Evolutionary conservation across 2,329 filamentous ascomycete genomes (phyloP), one percentile per base, ranked within the genome.

Genomic region (Apiospora malaysiana): DNA sequence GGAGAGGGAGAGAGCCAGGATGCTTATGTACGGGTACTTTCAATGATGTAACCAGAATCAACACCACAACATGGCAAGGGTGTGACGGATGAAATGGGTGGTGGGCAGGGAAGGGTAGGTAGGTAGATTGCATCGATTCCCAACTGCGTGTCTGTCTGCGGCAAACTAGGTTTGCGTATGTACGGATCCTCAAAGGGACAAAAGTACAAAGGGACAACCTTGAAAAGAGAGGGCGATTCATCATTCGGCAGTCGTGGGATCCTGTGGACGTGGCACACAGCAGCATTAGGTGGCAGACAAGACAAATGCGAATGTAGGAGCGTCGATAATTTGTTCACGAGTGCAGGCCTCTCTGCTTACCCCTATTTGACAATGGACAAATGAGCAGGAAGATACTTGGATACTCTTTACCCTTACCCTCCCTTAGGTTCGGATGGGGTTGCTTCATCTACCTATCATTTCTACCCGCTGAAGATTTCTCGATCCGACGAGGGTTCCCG

Each of bases 381-480:
- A n/a, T 23, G 56, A 63, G 32, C 8, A 63, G n/a, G 21, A 63
- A 40, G 56, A 40, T 63, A 63, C 56, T 40, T 40, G 56, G 56
- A 63, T 63, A n/a, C 56, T 23, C 40, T 23, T 40, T 63, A n/a
- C 56, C 14, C 40, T 23, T 40, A 40, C 56, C 56, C 56, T 40
- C 27, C 56, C 56, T 63, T 9, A 40, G 56, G 56, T 63, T 63
- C 21, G 56, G 56, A 40, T 63, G 56, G 56, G 56, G 56, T 63
- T 63, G 21, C 56, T 63, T 63, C 56, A 40, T 63, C 32, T 63
- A 63, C 14, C 56, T 63, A 63, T n/a, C 56, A 63, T 32, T 40
- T 40, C 56, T 63, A 63, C 56, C 56, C 56, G 56, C 56, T 63
- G 56, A 63, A 63, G 56, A 63, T 63, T 63, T 63, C 56, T 63